Base-by-base conservation (phyloP, 345 rosid species). In the Microthlaspi erraticum region DNA sequence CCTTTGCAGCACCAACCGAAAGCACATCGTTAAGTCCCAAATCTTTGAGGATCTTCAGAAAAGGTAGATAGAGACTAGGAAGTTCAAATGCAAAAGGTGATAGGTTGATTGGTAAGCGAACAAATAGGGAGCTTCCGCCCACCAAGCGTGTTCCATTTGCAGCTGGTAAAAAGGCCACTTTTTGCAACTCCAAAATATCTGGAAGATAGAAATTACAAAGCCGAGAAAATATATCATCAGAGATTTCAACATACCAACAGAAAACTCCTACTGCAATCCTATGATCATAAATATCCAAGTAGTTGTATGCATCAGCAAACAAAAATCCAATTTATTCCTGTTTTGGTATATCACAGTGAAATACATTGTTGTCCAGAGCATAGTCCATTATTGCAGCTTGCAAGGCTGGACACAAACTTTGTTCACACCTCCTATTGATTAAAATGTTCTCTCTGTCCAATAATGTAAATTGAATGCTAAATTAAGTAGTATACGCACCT, bases 81-180 rank as follows among this genome's bases (percentile, higher is more conserved):
- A 92, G 96, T 71, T 87, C 98, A 79, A 90, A 92, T 32, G 96
- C 95, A 79, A 92, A 90, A 38, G 98, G 98, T 34, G 98, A 91
- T 74, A 92, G 76, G 72, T 90, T 90, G 64, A 92, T 79, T 8
- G 93, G 74, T 51, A 92, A 79, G 66, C 84, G 95, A 53, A 77
- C 90, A 77, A 92, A 92, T 67, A 90, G 96, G 66, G 91, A 81
- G 75, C 78, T 83, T 64, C 82, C 85, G 19, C 85, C 79, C 77
- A 92, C 90, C 73, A 92, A 81, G 59, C 98, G 95, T 31, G 98
- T 90, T 67, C 98, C 98, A 78, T 90, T 92, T 14, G 98, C 98
- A 76, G 89, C 94, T 61, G 96, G 95, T 69, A 92, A 63, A 80
- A 92, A 90, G 52, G 98, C 96, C 68, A 90, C 90, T 58, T 78